Evolutionary conservation across 1,139 yeast genomes (phyloP).

Genomic region (Protomyces pachydermus): DNA sequence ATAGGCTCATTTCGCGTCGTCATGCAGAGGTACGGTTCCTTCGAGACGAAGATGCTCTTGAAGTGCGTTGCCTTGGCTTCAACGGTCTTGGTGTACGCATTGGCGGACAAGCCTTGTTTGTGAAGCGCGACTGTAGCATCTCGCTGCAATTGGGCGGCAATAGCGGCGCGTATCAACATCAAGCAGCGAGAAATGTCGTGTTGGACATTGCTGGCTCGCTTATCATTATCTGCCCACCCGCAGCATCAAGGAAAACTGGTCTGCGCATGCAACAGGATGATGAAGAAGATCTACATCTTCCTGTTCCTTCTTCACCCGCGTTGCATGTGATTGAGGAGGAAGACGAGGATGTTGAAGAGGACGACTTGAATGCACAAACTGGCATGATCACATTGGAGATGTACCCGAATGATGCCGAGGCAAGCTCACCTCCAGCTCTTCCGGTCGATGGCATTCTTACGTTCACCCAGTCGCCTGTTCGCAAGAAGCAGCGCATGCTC

Average conservation of each 20-base stretch:
- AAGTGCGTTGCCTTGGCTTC: slow-evolving; percentile 59
- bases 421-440: not conserved
- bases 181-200: not conserved
- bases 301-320: slow-evolving; percentile 14
- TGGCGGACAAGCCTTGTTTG: slow-evolving; percentile 8
- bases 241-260: not conserved
- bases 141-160: not conserved
- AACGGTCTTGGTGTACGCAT: slow-evolving; percentile 49
- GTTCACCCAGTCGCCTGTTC: not conserved
- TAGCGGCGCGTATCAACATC: not conserved
- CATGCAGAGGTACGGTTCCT: slow-evolving; percentile 50
- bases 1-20: slow-evolving; percentile 62
- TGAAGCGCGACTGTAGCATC: not conserved
- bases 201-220: slow-evolving; percentile 16
- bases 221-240: not conserved
- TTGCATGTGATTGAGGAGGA: not conserved
- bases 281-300: slow-evolving; percentile 3
- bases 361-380: not conserved
- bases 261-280: not conserved
- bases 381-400: not conserved
- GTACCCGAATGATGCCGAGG: not conserved
- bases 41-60: slow-evolving; percentile 35
- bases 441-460: not conserved
- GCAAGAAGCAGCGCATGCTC: not conserved
- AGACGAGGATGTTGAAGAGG: not conserved